phyloP scores from a whole-genome alignment of 306 rosid genomes.

The Vachellia pachyceras region DNA sequence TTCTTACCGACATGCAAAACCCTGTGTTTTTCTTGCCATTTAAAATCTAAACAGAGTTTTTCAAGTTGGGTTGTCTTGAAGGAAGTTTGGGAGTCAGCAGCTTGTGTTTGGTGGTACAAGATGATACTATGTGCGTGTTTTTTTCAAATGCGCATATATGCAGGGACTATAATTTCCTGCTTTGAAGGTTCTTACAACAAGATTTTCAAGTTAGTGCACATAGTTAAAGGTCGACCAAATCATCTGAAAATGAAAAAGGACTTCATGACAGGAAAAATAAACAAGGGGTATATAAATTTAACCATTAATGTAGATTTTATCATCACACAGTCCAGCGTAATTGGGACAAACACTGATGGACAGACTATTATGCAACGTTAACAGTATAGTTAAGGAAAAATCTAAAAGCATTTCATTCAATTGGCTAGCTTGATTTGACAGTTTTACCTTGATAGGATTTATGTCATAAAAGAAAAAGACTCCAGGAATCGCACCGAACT shows the following conservation, averaged over 20 bases:
- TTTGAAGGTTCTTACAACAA: neutral
- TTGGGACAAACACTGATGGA: neutral
- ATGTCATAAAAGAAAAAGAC: constrained; percentile 83
- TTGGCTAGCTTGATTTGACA: constrained; percentile 5
- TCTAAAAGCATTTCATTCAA: constrained; percentile 26
- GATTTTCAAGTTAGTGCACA: neutral
- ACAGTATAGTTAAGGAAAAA: constrained; percentile 13
- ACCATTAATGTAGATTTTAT: neutral
- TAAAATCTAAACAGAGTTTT: constrained; percentile 2
- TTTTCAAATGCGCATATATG: neutral
- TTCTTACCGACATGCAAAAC: neutral
- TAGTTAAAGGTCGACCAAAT: constrained; percentile 20
- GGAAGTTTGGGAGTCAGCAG: constrained; percentile 2
- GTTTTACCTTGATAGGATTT: constrained; percentile 82
- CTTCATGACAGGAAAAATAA: neutral
- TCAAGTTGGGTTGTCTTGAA: neutral
- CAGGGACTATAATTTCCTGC: neutral
- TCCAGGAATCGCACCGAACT: constrained; percentile 70
- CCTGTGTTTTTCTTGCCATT: neutral
- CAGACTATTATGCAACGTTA: neutral
- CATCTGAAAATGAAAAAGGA: neutral
- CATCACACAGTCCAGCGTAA: neutral
- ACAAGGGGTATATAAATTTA: neutral
- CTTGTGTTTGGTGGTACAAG: neutral
- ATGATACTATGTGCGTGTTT: neutral